Evolutionary conservation across 2,329 filamentous ascomycete genomes (phyloP).

Genomic region (Sporothrix sp.): DNA sequence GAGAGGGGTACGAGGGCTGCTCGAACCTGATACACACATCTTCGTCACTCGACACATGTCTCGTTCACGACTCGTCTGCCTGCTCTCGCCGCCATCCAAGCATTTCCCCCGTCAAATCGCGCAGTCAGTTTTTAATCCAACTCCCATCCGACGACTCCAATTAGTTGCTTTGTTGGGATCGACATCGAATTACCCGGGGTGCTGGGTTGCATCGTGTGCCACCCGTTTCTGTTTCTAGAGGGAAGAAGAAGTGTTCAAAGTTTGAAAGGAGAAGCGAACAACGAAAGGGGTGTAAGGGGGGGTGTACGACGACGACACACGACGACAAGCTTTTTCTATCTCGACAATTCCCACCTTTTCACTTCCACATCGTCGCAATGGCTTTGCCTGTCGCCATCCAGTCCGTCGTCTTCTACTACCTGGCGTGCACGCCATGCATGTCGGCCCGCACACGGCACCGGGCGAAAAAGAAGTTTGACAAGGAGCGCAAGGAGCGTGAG

Average conservation of each 20-base stretch:
- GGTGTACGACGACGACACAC: slow-evolving; percentile 3
- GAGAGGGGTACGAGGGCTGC: no score
- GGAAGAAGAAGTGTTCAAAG: no score
- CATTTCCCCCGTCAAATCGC: background rate
- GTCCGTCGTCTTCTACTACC: slow-evolving; percentile 68
- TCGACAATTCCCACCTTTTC: background rate
- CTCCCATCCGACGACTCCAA: background rate
- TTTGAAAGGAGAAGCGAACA: no score
- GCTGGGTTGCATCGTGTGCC: slow-evolving; percentile 7
- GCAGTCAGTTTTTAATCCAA: no score
- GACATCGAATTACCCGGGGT: slow-evolving; percentile 11
- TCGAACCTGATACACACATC: background rate
- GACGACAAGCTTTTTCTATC: no score
- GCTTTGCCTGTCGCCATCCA: slow-evolving; percentile 54
- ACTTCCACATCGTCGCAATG: slow-evolving; percentile 26
- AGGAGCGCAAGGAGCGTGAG: slow-evolving; percentile 55
- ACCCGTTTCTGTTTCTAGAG: background rate
- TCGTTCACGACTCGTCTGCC: background rate
- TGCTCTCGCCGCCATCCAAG: background rate
- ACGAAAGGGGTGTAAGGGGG: background rate
- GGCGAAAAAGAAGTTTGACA: slow-evolving; percentile 59
- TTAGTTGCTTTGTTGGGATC: slow-evolving; percentile 5
- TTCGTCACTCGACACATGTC: slow-evolving; percentile 3
- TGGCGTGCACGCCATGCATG: slow-evolving; percentile 70
- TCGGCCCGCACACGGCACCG: slow-evolving; percentile 60